Conservation (phyloP, 2,329 filamentous ascomycete genomes). For the Fusarium brachygibbosum region DNA sequence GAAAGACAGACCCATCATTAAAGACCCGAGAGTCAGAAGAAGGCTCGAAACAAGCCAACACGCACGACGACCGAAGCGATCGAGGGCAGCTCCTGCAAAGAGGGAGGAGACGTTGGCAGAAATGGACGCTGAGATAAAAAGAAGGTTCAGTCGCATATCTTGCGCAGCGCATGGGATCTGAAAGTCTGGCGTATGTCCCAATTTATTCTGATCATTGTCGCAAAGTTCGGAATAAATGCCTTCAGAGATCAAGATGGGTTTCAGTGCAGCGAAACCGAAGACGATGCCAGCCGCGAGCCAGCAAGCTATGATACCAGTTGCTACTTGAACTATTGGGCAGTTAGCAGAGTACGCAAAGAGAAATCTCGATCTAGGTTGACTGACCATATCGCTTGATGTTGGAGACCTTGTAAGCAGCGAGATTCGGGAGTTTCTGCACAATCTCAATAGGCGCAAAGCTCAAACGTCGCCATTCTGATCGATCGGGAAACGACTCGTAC, state of each 20-base stretch:
- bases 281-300: constrained; percentile 82
- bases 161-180: constrained; percentile 60
- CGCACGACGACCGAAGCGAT: constrained; percentile 81
- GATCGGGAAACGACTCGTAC: constrained; percentile 9
- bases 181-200: constrained; percentile 50
- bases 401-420: constrained; percentile 52
- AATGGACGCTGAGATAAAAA: constrained; percentile 91
- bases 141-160: constrained; percentile 77
- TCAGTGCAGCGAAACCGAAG: constrained; percentile 87
- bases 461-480: constrained; percentile 48
- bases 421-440: constrained; percentile 46
- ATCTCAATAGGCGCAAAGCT: constrained; percentile 49
- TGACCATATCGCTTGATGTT: constrained; percentile 46
- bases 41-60: constrained; percentile 79
- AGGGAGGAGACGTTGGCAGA: constrained; percentile 87
- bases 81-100: constrained; percentile 85
- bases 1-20: constrained; percentile 79
- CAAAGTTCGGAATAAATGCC: constrained; percentile 78
- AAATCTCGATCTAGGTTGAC: background rate
- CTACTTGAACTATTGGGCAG: constrained; percentile 71
- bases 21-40: constrained; percentile 75
- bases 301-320: constrained; percentile 77
- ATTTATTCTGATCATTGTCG: constrained; percentile 37
- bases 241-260: constrained; percentile 81
- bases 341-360: background rate